Conservation (phyloP, 768 basidiomycete species). For the Artomyces pyxidatus region DNA sequence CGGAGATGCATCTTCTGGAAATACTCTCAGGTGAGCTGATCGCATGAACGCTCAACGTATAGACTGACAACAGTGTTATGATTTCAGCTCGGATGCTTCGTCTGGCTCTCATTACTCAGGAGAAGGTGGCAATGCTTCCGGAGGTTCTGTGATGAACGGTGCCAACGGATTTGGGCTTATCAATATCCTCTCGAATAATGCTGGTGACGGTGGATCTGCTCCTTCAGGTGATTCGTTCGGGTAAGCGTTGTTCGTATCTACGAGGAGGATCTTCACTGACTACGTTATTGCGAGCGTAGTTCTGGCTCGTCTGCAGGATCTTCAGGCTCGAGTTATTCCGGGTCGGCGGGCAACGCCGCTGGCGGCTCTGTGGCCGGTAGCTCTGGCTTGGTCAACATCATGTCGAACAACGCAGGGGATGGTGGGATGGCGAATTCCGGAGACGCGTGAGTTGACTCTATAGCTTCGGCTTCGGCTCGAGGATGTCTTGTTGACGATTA, state of each 20-base stretch:
- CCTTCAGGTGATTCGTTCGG: neutral
- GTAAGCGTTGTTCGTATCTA: too few relatives aligned
- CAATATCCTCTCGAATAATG: neutral
- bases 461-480: neutral
- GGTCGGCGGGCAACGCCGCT: constrained; percentile 14
- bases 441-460: constrained; percentile 1
- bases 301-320: too few relatives aligned
- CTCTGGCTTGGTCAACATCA: constrained; percentile 21
- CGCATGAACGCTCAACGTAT: neutral
- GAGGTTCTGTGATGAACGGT: constrained; percentile 14
- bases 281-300: too few relatives aligned
- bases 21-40: neutral
- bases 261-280: too few relatives aligned
- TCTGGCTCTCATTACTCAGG: constrained; percentile 9
- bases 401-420: constrained; percentile 22
- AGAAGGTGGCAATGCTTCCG: constrained; percentile 13
- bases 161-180: neutral
- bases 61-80: too few relatives aligned
- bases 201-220: neutral
- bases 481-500: neutral
- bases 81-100: too few relatives aligned
- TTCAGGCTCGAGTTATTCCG: constrained; percentile 6
- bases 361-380: constrained; percentile 18
- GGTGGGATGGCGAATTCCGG: constrained; percentile 13
- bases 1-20: too few relatives aligned